A percentile compares a stretch with the other conserved stretches of the same genome.
phyloP scores from a whole-genome alignment of 192 early-diverging fungal species.

The Gorgonomyces haynaldii region DNA sequence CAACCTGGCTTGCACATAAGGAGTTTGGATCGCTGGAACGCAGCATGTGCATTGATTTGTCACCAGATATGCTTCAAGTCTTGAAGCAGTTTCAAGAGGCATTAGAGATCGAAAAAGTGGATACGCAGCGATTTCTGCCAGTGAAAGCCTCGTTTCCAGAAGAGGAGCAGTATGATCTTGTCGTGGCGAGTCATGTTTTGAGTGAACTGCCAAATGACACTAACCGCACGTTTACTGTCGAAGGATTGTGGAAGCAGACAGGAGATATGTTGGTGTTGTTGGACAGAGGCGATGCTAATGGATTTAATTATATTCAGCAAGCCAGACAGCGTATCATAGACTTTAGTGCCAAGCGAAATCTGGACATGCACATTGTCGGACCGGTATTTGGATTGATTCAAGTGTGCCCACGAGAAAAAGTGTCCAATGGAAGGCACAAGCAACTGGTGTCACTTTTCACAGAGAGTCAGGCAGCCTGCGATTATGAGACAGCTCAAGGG shows the following conservation, averaged over 20 bases:
- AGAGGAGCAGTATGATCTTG: constrained; percentile 46
- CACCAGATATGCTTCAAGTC: constrained; percentile 60
- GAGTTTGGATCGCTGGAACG: constrained; percentile 35
- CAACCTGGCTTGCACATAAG: constrained; percentile 61
- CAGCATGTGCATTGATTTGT: constrained; percentile 61
- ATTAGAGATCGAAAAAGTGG: constrained; percentile 12
- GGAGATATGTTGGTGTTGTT: constrained; percentile 64
- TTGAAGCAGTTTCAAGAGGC: constrained; percentile 34
- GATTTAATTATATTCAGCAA: constrained; percentile 50
- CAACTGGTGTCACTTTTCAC: constrained; percentile 74
- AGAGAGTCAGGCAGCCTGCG: constrained; percentile 53
- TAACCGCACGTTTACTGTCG: constrained; percentile 48
- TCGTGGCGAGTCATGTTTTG: constrained; percentile 60
- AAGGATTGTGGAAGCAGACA: constrained; percentile 71
- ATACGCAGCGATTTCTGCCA: constrained; percentile 55
- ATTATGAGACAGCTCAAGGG: constrained; percentile 59
- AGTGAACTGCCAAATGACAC: constrained; percentile 59
- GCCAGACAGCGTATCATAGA: constrained; percentile 59
- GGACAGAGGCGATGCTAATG: constrained; percentile 68
- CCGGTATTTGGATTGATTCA: constrained; percentile 40
- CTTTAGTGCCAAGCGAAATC: constrained; percentile 11
- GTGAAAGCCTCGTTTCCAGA: constrained; percentile 12
- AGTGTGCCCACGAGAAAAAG: constrained; percentile 60
- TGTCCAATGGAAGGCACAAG: constrained; percentile 56
- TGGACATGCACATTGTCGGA: constrained; percentile 57